phyloP scores from a whole-genome alignment of 495 filamentous ascomycete genomes.

The Bombardia bombarda region DNA sequence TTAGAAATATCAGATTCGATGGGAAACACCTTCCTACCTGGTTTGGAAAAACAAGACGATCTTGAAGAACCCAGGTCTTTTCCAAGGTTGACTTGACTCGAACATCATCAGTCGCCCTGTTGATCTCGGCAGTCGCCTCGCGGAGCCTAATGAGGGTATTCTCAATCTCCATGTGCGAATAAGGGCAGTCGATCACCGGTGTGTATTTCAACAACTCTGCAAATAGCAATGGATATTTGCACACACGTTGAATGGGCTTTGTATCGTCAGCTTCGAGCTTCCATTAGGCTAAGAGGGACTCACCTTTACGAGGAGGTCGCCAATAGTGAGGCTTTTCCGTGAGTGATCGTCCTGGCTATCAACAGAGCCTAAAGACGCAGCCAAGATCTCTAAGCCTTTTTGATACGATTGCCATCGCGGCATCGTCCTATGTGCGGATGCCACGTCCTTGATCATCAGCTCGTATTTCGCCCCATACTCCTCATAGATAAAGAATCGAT shows the following conservation, averaged over 20 bases:
- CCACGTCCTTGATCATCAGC: slow-evolving; percentile 66
- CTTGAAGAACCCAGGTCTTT: slow-evolving; percentile 71
- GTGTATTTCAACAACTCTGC: slow-evolving; percentile 74
- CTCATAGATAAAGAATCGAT: slow-evolving; percentile 76
- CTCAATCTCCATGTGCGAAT: slow-evolving; percentile 68
- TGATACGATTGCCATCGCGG: slow-evolving; percentile 77
- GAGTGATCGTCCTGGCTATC: slow-evolving; percentile 54
- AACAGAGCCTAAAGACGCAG: slow-evolving; percentile 63
- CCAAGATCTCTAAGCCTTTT: slow-evolving; percentile 79
- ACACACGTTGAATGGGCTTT: slow-evolving; percentile 88
- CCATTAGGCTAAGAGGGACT: slow-evolving; percentile 1
- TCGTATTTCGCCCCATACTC: slow-evolving; percentile 86
- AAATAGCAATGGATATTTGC: slow-evolving; percentile 86
- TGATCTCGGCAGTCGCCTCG: slow-evolving; percentile 64
- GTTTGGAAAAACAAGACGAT: slow-evolving; percentile 64
- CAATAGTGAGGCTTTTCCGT: slow-evolving; percentile 68
- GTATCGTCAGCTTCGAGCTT: slow-evolving; percentile 11
- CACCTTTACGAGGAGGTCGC: slow-evolving; percentile 89
- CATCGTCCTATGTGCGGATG: slow-evolving; percentile 57
- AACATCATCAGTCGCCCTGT: slow-evolving; percentile 62
- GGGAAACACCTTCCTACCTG: slow-evolving; percentile 49
- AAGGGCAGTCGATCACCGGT: slow-evolving; percentile 73
- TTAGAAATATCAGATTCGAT: neutral
- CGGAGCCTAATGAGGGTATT: slow-evolving; percentile 65
- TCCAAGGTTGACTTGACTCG: slow-evolving; percentile 52